phyloP scores from a whole-genome alignment of 805 yeast species.

The Spathaspora gorwiae region DNA sequence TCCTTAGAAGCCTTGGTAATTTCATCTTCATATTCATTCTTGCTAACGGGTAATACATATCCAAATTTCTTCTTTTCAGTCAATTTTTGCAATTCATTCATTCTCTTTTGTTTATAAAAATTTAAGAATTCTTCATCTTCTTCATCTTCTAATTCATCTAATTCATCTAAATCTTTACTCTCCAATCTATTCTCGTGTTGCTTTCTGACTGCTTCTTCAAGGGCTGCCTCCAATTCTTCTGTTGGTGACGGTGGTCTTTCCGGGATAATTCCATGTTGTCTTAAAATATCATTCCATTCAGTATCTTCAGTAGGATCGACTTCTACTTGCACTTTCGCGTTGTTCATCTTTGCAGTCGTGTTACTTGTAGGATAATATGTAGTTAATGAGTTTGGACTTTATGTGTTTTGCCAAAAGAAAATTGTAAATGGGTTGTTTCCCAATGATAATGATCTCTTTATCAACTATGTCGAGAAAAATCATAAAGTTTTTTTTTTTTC shows the following conservation, averaged over 20 bases:
- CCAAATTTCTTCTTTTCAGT: conserved; percentile 65
- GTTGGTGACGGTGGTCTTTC: conserved; percentile 88
- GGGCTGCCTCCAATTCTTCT: conserved; percentile 78
- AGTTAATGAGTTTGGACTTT: too few relatives aligned
- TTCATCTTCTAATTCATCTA: conserved; percentile 85
- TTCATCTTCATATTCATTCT: conserved; percentile 83
- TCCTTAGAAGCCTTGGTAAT: conserved; percentile 76
- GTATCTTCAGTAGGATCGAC: conserved; percentile 96
- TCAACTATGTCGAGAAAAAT: too few relatives aligned
- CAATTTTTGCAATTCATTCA: conserved; percentile 65
- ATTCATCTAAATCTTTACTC: conserved; percentile 68
- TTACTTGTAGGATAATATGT: too few relatives aligned
- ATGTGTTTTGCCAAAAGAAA: too few relatives aligned
- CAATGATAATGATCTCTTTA: too few relatives aligned
- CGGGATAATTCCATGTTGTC: conserved; percentile 89
- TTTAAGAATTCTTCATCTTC: conserved; percentile 90
- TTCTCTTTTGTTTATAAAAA: conserved; percentile 68
- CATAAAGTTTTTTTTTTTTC: too few relatives aligned
- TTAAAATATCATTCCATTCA: conserved; percentile 95
- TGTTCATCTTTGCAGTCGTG: conserved; percentile 5
- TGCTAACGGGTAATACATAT: conserved; percentile 67
- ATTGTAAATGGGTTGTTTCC: too few relatives aligned
- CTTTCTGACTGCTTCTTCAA: conserved; percentile 71
- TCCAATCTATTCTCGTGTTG: conserved; percentile 85
- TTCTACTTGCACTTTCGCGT: conserved; percentile 66